Evolutionary conservation across 345 rosid genomes (phyloP), one percentile per base, ranked within the genome.

Genomic region (Acer yangbiense): DNA sequence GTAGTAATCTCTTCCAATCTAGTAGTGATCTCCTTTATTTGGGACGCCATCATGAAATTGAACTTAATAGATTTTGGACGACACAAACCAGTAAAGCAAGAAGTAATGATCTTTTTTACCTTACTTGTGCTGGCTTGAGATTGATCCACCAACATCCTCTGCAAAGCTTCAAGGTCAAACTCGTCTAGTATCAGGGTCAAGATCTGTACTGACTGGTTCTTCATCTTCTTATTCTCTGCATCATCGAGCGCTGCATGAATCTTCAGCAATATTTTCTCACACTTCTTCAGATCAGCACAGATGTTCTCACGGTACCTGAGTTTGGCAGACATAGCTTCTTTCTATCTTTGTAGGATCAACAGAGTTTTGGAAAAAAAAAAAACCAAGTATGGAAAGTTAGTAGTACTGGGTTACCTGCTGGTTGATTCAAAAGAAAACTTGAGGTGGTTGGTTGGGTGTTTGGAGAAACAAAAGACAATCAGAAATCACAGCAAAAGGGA

Each of bases 141-240:
- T 62, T 70, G 13, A 39, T 32, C 18, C 46, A 55, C 0, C 64
- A 55, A 14, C 8, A 27, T 71, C 27, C 14, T 29, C 27, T 66
- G 35, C 65, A 66, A 21, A 67, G 60, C 74, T 2, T 73, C 25
- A 0, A 52, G 39, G 0, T 80, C 71, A 32, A 77, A 76, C 64
- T 81, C 83, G 18, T 81, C 84, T n/a, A 81, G n/a, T 10, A 77
- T 8, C 27, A 25, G 27, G 27, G 27, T 25, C 27, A 25, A 25
- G 10, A 3, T 9, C 39, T 63, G 60, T 32, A 81, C 75, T 3
- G 7, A 0, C 1, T 16, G 16, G 23, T 60, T 39, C 25, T 13
- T 58, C 54, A 21, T 32, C 68, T 50, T 55, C 66, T 63, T 77
- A 70, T 72, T 78, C 71, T 81, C 84, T 8, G 78, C 80, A 52